Evolutionary conservation across 225 moss, liverwort and hornwort genomes (phyloP).

Genomic region (Ulota crispa): DNA sequence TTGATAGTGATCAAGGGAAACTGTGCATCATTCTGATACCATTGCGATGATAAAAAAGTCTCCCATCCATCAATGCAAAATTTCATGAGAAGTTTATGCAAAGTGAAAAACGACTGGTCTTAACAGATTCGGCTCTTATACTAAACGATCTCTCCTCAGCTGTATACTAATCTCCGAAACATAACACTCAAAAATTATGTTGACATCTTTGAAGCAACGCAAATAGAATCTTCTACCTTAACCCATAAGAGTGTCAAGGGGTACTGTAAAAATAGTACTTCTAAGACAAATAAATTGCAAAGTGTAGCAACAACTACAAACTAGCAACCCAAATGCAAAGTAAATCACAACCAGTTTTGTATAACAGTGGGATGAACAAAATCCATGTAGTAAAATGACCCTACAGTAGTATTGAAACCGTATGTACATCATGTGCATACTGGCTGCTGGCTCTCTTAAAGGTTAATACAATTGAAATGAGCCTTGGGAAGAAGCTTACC

Average conservation of each 20-base stretch:
- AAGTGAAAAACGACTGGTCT: background rate
- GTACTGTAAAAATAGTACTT: too few species aligned
- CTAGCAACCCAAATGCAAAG: too few species aligned
- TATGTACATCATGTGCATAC: too few species aligned
- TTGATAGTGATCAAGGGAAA: background rate
- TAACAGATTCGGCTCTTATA: background rate
- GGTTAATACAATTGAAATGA: background rate
- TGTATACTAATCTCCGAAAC: background rate
- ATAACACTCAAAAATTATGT: background rate
- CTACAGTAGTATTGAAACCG: too few species aligned
- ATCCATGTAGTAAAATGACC: too few species aligned
- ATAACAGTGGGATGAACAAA: too few species aligned
- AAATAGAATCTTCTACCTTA: background rate
- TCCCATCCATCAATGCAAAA: background rate
- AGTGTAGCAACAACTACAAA: too few species aligned
- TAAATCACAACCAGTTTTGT: too few species aligned
- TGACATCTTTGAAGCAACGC: background rate
- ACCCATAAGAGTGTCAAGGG: too few species aligned
- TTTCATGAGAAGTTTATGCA: background rate
- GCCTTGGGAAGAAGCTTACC: slow-evolving; percentile 32
- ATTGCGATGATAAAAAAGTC: background rate
- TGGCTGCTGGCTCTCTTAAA: too few species aligned
- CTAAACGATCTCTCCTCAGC: background rate
- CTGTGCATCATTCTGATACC: background rate
- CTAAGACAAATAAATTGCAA: too few species aligned